Percentiles rank a stretch among this genome's conserved stretches.
Evolutionary conservation across 139 green algal species (phyloP).

Genomic region (Chlamydomonas urium): DNA sequence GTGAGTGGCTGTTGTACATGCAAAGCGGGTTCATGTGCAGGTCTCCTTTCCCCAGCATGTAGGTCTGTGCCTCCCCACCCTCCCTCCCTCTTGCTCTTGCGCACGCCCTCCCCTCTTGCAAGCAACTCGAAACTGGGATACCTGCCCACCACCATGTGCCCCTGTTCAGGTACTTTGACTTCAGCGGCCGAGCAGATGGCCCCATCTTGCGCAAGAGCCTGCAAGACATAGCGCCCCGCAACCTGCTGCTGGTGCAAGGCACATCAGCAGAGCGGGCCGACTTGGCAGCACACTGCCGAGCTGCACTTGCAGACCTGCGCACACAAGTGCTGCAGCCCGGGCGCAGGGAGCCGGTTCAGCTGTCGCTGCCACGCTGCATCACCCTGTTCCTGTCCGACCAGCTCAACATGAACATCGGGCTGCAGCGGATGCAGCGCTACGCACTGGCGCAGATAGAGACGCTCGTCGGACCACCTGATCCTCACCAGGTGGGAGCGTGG

Average conservation of each 20-base stretch:
- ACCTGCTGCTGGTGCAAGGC: slow-evolving; percentile 22
- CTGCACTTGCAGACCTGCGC: slow-evolving; percentile 41
- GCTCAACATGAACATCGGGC: slow-evolving; percentile 24
- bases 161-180: slow-evolving; percentile 62
- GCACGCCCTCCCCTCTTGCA: no score
- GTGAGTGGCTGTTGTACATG: no score
- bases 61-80: no score
- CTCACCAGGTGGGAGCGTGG: slow-evolving; percentile 21
- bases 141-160: no score
- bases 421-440: slow-evolving; percentile 45
- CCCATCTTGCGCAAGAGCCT: slow-evolving; percentile 59
- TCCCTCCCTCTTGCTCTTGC: no score
- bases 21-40: no score
- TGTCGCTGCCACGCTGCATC: slow-evolving; percentile 22
- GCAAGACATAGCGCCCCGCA: slow-evolving; percentile 51
- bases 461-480: slow-evolving; percentile 25
- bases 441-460: slow-evolving; percentile 56
- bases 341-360: slow-evolving; percentile 29
- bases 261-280: slow-evolving; percentile 4
- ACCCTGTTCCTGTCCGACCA: slow-evolving; percentile 39
- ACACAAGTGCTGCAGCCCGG: slow-evolving; percentile 25
- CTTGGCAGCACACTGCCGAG: slow-evolving; percentile 31
- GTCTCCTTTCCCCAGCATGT: no score
- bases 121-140: no score
- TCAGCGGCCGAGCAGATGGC: slow-evolving; percentile 56